Evolutionary conservation across 1,139 yeast genomes (phyloP), one percentile per base, ranked within the genome.

Genomic region (Saccharomyces hybrid): DNA sequence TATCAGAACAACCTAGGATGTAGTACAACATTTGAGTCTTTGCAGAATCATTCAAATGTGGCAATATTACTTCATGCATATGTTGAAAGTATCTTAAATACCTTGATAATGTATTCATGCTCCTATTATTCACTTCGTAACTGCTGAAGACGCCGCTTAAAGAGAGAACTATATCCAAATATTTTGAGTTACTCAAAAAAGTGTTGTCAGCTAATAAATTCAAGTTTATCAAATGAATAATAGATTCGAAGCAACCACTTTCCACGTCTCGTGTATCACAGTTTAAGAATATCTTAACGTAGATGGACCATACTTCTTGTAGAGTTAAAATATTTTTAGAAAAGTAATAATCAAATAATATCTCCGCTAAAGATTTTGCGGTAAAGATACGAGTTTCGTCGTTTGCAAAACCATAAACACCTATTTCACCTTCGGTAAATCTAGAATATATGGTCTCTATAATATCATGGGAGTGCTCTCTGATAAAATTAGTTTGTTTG

Each of bases 301-400:
- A 73, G 25, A 70, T 58, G 2, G 55, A 59, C 53, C 69, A 56
- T 2, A 65, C 61, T 2, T 68, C 64, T 5, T 59, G 57, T 25
- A 66, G 44, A 8, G 56, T 52, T 1, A 65, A 28, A 4, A 61
- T 14, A 5, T 62, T 57, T 41, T 58, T 58, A 9, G 53, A 48
- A 16, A 41, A 48, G 30, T 58, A 52, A 54, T 64, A 65, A 50
- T 59, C 52, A 44, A 64, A 63, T n/a, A 73, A 50, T 3, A 72
- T 59, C 48, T 73, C 75, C 0, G 75, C 73, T 9, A 74, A 41
- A 1, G 69, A 52, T 48, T 64, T 68, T 0, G 75, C 71, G 0
- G 73, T 63, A 4, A 57, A 53, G 4, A 62, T 50, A 50, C 77
- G 65, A 3, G 74, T 63, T 28, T 56, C 56, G 49, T 65, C 66